A percentile compares a stretch with the other conserved stretches of the same genome.
phyloP scores from a whole-genome alignment of 495 filamentous ascomycete species.

The Cenococcum geophilum region DNA sequence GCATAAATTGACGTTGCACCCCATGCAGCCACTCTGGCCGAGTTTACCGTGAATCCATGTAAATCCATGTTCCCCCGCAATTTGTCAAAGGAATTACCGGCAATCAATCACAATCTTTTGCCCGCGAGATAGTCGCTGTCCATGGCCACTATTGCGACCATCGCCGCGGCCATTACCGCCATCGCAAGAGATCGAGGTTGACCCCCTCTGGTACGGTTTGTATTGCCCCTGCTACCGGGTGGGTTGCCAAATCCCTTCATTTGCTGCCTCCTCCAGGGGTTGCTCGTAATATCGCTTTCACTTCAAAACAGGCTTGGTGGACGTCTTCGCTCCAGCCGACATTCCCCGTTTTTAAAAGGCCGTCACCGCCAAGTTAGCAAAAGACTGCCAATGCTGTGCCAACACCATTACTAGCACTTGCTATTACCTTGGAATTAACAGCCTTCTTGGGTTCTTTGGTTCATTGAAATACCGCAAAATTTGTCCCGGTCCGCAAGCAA shows the following conservation, averaged over 20 bases:
- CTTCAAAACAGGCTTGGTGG: neutral
- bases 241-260: neutral
- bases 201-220: neutral
- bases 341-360: neutral
- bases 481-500: no score
- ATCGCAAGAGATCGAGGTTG: neutral
- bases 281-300: neutral
- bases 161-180: no score
- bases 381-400: no score
- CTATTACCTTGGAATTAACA: no score
- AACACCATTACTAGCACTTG: no score
- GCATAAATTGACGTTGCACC: neutral
- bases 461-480: no score
- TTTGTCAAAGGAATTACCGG: constrained; percentile 6
- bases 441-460: no score
- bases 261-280: neutral
- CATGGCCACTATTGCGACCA: no score
- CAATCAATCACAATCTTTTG: neutral
- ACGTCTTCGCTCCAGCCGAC: neutral
- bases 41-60: neutral
- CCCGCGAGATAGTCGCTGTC: no score
- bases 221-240: neutral
- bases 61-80: constrained; percentile 7
- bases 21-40: neutral
- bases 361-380: no score